These are phyloP conservation scores for Dipodascopsis uninucleata DNA, from an alignment of 805 yeast species.

Conservation along the genomic window DNA sequence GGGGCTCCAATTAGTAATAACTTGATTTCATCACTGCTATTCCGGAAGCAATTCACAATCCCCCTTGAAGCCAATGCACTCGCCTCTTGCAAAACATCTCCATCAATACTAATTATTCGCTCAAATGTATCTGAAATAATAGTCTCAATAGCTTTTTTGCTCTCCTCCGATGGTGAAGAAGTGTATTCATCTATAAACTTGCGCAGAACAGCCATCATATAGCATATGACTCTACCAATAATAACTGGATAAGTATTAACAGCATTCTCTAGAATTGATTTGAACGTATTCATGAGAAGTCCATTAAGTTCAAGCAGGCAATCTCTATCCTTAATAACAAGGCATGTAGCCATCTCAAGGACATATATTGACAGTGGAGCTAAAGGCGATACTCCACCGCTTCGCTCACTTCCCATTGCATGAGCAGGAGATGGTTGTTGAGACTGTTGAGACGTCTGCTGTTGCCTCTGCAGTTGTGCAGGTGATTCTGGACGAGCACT, in stretches of 20 bases:
- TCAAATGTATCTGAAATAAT: conserved; percentile 9
- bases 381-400: conserved; percentile 7
- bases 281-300: conserved; percentile 11
- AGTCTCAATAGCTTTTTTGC: not conserved
- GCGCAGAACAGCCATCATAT: conserved; percentile 20
- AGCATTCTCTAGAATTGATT: conserved; percentile 19
- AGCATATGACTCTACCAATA: conserved; percentile 21
- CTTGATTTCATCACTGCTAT: conserved; percentile 7
- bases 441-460: not conserved
- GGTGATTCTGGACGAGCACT: not conserved
- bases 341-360: conserved; percentile 27
- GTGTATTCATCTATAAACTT: conserved; percentile 4
- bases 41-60: conserved; percentile 16
- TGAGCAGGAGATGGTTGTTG: too few species aligned
- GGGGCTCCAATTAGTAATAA: conserved; percentile 12
- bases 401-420: too few species aligned
- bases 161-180: not conserved
- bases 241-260: conserved; percentile 21
- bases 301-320: conserved; percentile 9
- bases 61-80: conserved; percentile 11
- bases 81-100: conserved; percentile 8
- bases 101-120: conserved; percentile 13
- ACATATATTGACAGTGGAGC: conserved; percentile 25
- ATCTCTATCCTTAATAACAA: conserved; percentile 18
- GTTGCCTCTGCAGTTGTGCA: not conserved